Evolutionary conservation across 108 stramenopile species (phyloP).

Genomic region (Bacterosira constricta): DNA sequence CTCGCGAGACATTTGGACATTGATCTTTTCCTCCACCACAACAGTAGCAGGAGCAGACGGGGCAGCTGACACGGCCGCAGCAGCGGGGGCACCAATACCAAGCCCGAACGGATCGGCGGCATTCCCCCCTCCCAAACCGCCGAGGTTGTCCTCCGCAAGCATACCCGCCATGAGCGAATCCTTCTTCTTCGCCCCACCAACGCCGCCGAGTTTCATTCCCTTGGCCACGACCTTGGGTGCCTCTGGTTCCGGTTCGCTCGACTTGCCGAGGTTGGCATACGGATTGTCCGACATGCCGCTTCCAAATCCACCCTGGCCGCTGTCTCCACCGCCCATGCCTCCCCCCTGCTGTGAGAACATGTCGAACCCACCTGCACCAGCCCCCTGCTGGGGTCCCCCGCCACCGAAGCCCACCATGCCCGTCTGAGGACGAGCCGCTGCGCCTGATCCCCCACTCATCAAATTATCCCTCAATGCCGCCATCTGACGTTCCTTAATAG

Average conservation of each 20-base stretch:
- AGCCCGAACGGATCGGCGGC: constrained; percentile 58
- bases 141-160: constrained; percentile 95
- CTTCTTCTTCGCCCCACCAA: constrained; percentile 71
- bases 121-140: constrained; percentile 47
- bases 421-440: constrained; percentile 35
- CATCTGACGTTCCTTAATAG: constrained; percentile 87
- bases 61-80: constrained; percentile 58
- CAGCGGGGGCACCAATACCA: constrained; percentile 47
- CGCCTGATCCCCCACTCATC: constrained; percentile 56
- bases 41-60: constrained; percentile 91
- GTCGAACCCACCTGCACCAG: constrained; percentile 59
- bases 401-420: constrained; percentile 77
- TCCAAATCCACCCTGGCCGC: constrained; percentile 14
- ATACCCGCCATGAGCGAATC: constrained; percentile 93
- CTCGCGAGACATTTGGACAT: constrained; percentile 90
- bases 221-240: constrained; percentile 81
- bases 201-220: constrained; percentile 94
- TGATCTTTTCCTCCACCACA: constrained; percentile 91
- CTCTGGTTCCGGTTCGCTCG: constrained; percentile 57
- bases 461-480: constrained; percentile 73
- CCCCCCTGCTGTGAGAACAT: constrained; percentile 36
- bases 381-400: constrained; percentile 23
- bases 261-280: constrained; percentile 52
- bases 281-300: constrained; percentile 53
- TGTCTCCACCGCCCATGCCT: constrained; percentile 48